Evolutionary conservation across 257 asterid genomes (phyloP), one percentile per base, ranked within the genome.

Genomic region (Thymus mandschuricus): DNA sequence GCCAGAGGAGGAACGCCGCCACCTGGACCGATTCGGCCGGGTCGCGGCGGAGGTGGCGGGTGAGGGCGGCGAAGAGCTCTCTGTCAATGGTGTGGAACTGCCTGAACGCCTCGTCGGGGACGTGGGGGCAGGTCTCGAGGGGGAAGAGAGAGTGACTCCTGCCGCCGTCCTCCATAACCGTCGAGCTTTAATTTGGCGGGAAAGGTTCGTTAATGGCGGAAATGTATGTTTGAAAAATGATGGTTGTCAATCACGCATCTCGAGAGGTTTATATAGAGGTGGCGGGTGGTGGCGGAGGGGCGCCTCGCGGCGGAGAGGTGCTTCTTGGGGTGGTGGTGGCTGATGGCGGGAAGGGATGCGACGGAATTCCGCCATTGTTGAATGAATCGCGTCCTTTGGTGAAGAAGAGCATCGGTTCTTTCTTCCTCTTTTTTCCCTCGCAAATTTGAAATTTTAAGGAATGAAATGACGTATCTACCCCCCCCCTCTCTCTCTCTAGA

Each of bases 1-100:
- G 82, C 89, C 92, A 92, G 33, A 87, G 72, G 70, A 78, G 82
- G 50, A 92, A 87, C 1, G 83, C 97, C 83, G 62, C 12, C 5
- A 72, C 71, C 7, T 63, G 76, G 70, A 85, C 60, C 6, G 96
- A 85, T 64, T 85, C 86, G 3, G 46, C 61, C 8, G 88, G 88
- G 55, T 85, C 88, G 1, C 89, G 84, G 0, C 88, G 80, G 8
- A 92, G 75, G 5, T 21, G 54, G 13, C 38, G 61, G 6, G 83
- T 40, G 69, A 92, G 50, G 7, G 64, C 70, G 13, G 78, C 45
- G 61, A 50, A 87, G 6, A 92, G 76, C 13, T 77, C 70, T 0
- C 97, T 45, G 48, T 92, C 97, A 1, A 74, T 75, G 45, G 81
- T 3, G 82, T 89, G 91, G 54, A 82, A 91, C 6, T 40, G 50